Evolutionary conservation across 495 filamentous ascomycete genomes (phyloP).

Genomic region (Xylaria sp.): DNA sequence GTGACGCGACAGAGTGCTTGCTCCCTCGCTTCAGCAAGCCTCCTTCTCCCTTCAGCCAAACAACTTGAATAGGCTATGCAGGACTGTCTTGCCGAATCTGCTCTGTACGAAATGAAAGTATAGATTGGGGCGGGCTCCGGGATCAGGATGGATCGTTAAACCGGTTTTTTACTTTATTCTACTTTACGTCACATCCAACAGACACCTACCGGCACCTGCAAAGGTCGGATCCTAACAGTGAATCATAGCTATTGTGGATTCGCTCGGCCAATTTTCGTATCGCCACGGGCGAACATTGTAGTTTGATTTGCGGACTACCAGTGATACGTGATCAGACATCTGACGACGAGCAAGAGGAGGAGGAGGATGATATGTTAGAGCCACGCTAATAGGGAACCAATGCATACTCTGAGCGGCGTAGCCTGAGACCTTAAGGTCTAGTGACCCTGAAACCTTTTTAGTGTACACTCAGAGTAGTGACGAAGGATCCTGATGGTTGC

Average conservation of each 20-base stretch:
- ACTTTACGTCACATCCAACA: slow-evolving; percentile 22
- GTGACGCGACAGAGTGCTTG: background rate
- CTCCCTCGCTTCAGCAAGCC: slow-evolving; percentile 14
- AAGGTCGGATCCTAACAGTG: slow-evolving; percentile 9
- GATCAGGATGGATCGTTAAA: slow-evolving; percentile 14
- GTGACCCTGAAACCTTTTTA: slow-evolving; percentile 11
- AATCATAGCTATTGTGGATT: slow-evolving; percentile 8
- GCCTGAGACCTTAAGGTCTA: slow-evolving; percentile 6
- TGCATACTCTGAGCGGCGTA: slow-evolving; percentile 18
- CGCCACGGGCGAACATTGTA: background rate
- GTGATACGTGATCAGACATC: slow-evolving; percentile 16
- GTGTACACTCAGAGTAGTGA: slow-evolving; percentile 11
- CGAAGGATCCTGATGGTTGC: slow-evolving; percentile 23
- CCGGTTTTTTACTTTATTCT: slow-evolving; percentile 20
- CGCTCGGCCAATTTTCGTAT: background rate
- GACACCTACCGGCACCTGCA: slow-evolving; percentile 3
- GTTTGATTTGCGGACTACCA: background rate
- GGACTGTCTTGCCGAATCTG: slow-evolving; percentile 20
- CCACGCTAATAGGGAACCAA: slow-evolving; percentile 13
- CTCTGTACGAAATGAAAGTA: slow-evolving; percentile 9
- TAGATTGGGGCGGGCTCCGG: slow-evolving; percentile 13
- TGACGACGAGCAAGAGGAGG: slow-evolving; percentile 6
- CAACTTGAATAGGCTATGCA: slow-evolving; percentile 11
- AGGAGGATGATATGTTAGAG: background rate
- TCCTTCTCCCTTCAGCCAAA: slow-evolving; percentile 1